Conservation (phyloP, 108 stramenopile species). For the Cylindrotheca closterium region DNA sequence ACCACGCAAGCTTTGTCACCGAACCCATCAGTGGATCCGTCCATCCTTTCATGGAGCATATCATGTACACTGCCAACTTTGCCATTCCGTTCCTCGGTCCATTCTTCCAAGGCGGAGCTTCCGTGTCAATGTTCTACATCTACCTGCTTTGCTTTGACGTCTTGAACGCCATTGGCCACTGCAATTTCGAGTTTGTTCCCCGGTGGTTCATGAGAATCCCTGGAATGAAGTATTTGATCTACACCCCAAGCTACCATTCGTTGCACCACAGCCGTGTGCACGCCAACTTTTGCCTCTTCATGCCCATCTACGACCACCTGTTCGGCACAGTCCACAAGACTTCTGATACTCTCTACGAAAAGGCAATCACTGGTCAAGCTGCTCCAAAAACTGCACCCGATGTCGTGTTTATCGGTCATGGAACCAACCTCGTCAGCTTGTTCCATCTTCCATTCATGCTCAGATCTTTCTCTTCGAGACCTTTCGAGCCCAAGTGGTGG, state of each 20-base stretch:
- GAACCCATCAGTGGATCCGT: conserved; percentile 27
- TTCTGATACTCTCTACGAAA: conserved; percentile 17
- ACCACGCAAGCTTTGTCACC: conserved; percentile 21
- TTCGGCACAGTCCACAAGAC: conserved; percentile 23
- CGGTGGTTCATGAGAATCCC: conserved; percentile 25
- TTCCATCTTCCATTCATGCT: conserved; percentile 22
- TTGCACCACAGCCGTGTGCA: conserved; percentile 18
- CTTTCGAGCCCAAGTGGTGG: conserved; percentile 15
- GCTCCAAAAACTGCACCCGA: conserved; percentile 17
- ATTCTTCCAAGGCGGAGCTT: conserved; percentile 20
- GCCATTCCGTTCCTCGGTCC: conserved; percentile 21
- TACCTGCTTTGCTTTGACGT: conserved; percentile 20
- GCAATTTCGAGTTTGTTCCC: conserved; percentile 24
- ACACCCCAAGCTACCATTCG: conserved; percentile 21
- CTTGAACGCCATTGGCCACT: conserved; percentile 22
- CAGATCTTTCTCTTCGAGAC: conserved; percentile 18
- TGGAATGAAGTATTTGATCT: conserved; percentile 26
- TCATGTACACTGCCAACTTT: conserved; percentile 22
- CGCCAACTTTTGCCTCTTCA: conserved; percentile 20
- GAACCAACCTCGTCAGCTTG: conserved; percentile 7
- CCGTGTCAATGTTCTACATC: conserved; percentile 18
- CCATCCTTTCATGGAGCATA: conserved; percentile 21
- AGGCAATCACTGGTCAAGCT: conserved; percentile 4
- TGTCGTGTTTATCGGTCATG: conserved; percentile 25
- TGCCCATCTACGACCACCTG: conserved; percentile 26